A percentile compares a stretch with the other conserved stretches of the same genome.
Conservation (phyloP, 1,284 basidiomycete species). For the Trametes hirsuta region DNA sequence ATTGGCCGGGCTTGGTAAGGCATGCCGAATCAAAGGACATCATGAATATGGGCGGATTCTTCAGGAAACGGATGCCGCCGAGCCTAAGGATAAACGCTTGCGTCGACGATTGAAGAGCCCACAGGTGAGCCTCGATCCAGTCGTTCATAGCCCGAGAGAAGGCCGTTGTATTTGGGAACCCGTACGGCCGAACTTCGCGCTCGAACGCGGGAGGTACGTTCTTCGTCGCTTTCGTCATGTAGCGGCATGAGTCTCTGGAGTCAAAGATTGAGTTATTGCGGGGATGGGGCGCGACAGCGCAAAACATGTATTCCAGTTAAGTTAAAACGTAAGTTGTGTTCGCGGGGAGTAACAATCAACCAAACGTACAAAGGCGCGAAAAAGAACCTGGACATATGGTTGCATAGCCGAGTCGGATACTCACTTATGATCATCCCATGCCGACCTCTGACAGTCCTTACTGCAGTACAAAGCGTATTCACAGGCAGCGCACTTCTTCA, state of each 20-base stretch:
- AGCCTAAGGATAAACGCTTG: neutral
- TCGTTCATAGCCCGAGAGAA: neutral
- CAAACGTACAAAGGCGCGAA: too few species aligned
- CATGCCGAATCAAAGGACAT: neutral
- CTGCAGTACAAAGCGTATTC: constrained; percentile 9
- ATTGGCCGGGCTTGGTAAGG: neutral
- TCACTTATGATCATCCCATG: constrained; percentile 7
- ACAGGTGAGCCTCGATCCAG: neutral
- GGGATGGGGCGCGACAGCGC: too few species aligned
- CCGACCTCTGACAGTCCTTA: constrained; percentile 9
- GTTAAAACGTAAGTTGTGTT: too few species aligned
- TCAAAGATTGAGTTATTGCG: too few species aligned
- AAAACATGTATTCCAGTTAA: too few species aligned
- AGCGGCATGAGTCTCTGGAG: neutral
- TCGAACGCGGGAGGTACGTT: too few species aligned
- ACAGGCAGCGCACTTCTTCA: constrained; percentile 9
- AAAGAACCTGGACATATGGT: too few species aligned
- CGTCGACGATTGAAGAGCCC: neutral
- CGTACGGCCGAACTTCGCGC: neutral
- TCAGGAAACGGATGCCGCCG: neutral
- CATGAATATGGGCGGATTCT: neutral
- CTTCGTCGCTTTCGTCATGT: neutral
- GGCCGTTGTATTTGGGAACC: neutral
- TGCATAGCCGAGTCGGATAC: neutral
- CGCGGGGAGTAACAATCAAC: too few species aligned